Base-by-base conservation (phyloP, 2,329 filamentous ascomycete genomes). In the Samsoniella hepiali region DNA sequence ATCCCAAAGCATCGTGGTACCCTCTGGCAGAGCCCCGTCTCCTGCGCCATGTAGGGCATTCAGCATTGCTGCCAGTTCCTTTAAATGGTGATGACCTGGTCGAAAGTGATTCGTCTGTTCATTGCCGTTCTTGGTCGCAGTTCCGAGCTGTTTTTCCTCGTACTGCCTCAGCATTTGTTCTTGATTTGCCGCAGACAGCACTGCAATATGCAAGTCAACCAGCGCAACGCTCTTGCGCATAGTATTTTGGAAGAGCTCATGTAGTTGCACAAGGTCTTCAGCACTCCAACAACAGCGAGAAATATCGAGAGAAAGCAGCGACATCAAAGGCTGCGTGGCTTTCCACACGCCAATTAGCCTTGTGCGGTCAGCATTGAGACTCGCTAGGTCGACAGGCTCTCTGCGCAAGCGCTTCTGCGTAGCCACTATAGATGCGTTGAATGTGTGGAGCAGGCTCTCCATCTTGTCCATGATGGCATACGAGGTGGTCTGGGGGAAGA, bases 401-500 rank as follows among this genome's bases (percentile, higher is more conserved):
- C 65, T 62, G 1, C 62, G 58, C 0, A 76, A 65, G 1, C 69
- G 66, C 3, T 55, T 68, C 0, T 65, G 64, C 0, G 76, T 78
- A 3, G 69, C 63, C 3, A 72, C 70, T 5, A 80, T 57, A 0
- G 77, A 72, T 0, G 57, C 63, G 0, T 76, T 67, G 0, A 78
- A 65, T 65, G 73, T 67, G 11, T 68, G 67, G 1, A 75, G 57
- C 1, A 78, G 65, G 17, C 70, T 69, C 47, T 72, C 70, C 54
- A 76, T 69, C 13, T 73, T 65, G 10, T 68, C 66, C 0, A 83
- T 69, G 1, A 81, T 75, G 2, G 75, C 71, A 29, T 77, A 76
- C 0, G 81, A 82, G 0, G 81, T 81, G 0, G 81, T 83, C 44
- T 77, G 76, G 0, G 81, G 81, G 60, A 83, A 84, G 51, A 83